These are phyloP conservation scores for Ceratobasidium sp. DNA, from an alignment of 1,284 basidiomycete species.

Conservation along the genomic window DNA sequence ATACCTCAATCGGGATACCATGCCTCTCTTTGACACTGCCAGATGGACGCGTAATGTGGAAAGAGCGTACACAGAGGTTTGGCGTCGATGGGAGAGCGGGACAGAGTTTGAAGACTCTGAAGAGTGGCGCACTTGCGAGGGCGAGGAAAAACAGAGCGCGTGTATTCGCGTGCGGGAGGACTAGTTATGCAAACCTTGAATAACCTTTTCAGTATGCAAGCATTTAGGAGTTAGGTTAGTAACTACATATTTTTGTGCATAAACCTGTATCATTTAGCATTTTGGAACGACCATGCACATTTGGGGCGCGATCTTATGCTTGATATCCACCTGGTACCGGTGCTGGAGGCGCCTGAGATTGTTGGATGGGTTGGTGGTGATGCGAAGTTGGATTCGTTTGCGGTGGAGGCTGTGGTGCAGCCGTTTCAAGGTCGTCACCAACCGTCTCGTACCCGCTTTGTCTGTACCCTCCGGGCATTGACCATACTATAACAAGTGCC, in stretches of 20 bases:
- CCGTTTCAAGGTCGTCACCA: slow-evolving; percentile 67
- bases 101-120: slow-evolving; percentile 62
- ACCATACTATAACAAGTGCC: slow-evolving; percentile 71
- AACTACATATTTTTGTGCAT: slow-evolving; percentile 19
- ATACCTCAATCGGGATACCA: slow-evolving; percentile 64
- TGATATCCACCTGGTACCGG: slow-evolving; percentile 39
- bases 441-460: slow-evolving; percentile 80
- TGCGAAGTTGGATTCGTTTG: slow-evolving; percentile 57
- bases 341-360: slow-evolving; percentile 39
- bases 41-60: slow-evolving; percentile 70
- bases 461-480: slow-evolving; percentile 84
- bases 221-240: slow-evolving; percentile 20
- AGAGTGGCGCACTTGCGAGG: slow-evolving; percentile 58
- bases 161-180: slow-evolving; percentile 63
- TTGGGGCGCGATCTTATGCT: slow-evolving; percentile 1
- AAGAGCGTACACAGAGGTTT: slow-evolving; percentile 65
- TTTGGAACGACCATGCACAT: slow-evolving; percentile 30
- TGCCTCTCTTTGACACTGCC: slow-evolving; percentile 69
- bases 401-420: slow-evolving; percentile 53
- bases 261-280: slow-evolving; percentile 42
- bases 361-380: slow-evolving; percentile 54
- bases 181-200: neutral
- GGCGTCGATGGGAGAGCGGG: slow-evolving; percentile 69
- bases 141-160: slow-evolving; percentile 57
- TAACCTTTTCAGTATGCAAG: neutral